Base-by-base conservation (phyloP, 768 basidiomycete species). In the Termitomyces sp. region DNA sequence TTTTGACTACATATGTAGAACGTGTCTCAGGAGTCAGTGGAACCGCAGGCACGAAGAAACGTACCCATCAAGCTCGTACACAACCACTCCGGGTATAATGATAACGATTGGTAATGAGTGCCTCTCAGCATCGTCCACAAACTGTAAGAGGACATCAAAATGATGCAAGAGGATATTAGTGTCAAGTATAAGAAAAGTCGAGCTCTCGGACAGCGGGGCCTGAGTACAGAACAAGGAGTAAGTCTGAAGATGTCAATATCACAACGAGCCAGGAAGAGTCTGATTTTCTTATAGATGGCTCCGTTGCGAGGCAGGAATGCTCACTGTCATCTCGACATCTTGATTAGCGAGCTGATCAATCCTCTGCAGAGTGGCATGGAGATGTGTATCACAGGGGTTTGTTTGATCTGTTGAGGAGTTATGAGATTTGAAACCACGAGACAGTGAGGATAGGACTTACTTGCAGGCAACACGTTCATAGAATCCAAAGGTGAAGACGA, bases 81-180 rank as follows among this genome's bases (percentile, higher is more conserved):
- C 78, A 17, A 93, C 91, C 7, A 79, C 82, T 10, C 84, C 86
- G 0, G 91, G 91, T 50, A 92, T 78, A 59, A 92, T 72, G 28
- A 91, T 70, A 50, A 81, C 58, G 43, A 87, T 71, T n/a, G 82
- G 78, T n/a, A 82, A 64, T 7, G 57, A 58, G 21, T 71, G 66
- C 26, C 67, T 71, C 63, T 85, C 84, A 37, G 84, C 73, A 65
- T 88, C 85, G 11, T 76, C 73, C 43, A 86, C 81, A 64, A 92
- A 88, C 46, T 78, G 76, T 58, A 81, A 76, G 58, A 92, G 68
- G 40, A 81, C 75, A 53, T 84, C 82, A 57, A 91, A 79, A 58
- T 84, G 76, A 64, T 84, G 82, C 62, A 90, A 69, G 28, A 94
- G 73, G 59, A 92, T 80, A 62, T 93, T 94, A 30, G 91, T 93